Evolutionary conservation across 345 rosid genomes (phyloP).

Genomic region (Gossypium rotundifolium): DNA sequence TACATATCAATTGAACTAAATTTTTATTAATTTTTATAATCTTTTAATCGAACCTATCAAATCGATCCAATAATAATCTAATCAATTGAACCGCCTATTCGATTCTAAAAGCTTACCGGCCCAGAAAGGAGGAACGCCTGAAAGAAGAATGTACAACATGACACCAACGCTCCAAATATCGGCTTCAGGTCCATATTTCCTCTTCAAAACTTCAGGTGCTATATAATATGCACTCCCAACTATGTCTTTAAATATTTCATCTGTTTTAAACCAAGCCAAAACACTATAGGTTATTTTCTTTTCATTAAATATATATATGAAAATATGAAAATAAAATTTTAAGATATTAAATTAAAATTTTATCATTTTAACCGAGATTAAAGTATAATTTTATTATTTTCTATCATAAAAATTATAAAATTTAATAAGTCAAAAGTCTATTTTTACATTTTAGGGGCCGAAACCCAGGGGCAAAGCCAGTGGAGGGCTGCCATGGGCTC

Average conservation of each 20-base stretch:
- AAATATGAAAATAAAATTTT: no score
- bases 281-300: background rate
- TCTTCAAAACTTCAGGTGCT: background rate
- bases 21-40: no score
- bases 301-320: no score
- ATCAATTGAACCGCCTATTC: background rate
- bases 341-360: no score
- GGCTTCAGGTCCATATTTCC: background rate
- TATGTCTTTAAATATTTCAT: background rate
- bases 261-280: background rate
- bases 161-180: background rate
- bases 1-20: accelerated
- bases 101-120: background rate
- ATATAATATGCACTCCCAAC: background rate
- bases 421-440: no score
- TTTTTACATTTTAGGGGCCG: no score
- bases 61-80: no score
- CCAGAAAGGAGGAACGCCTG: background rate
- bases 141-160: background rate
- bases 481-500: no score
- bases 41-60: accelerated
- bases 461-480: no score
- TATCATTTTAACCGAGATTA: no score
- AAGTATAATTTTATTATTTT: no score
- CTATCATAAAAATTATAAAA: no score